A percentile compares a stretch with the other conserved stretches of the same genome.
phyloP scores from a whole-genome alignment of 331 rosid species.

The Telfairia occidentalis region DNA sequence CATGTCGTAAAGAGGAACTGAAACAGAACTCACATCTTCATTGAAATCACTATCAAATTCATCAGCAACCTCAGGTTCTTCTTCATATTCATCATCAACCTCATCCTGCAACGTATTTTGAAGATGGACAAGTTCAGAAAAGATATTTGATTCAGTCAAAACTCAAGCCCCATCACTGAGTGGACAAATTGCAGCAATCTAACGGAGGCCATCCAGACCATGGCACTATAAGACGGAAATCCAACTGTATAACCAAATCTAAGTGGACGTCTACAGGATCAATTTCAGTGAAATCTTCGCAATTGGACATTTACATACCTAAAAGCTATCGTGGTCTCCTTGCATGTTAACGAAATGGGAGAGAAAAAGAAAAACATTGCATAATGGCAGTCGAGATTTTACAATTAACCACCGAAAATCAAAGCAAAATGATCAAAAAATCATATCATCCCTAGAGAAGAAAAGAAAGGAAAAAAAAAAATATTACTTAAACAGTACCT shows the following conservation, averaged over 20 bases:
- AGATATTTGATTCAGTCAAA: not conserved
- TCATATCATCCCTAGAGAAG: not conserved
- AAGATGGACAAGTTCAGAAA: not conserved
- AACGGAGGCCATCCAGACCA: not conserved
- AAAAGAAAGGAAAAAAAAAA: not conserved
- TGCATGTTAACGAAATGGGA: not conserved
- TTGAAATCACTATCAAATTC: constrained; percentile 83
- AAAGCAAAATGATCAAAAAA: not conserved
- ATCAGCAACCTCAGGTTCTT: constrained; percentile 72
- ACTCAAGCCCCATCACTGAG: not conserved
- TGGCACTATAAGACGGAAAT: not conserved
- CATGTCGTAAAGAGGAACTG: not conserved
- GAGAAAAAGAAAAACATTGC: not conserved
- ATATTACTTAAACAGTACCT: constrained; percentile 19
- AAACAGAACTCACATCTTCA: constrained; percentile 47
- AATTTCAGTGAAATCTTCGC: not conserved
- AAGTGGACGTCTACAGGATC: not conserved
- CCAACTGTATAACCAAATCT: not conserved
- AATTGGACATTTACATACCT: not conserved
- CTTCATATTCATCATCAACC: constrained; percentile 60
- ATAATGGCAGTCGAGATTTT: not conserved
- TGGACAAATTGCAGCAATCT: not conserved
- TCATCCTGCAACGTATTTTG: constrained; percentile 38
- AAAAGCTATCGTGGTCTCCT: not conserved
- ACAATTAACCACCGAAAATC: not conserved